These are phyloP conservation scores for Penicillium corylophilum DNA, from an alignment of 2,329 filamentous ascomycete genomes.

Conservation along the genomic window DNA sequence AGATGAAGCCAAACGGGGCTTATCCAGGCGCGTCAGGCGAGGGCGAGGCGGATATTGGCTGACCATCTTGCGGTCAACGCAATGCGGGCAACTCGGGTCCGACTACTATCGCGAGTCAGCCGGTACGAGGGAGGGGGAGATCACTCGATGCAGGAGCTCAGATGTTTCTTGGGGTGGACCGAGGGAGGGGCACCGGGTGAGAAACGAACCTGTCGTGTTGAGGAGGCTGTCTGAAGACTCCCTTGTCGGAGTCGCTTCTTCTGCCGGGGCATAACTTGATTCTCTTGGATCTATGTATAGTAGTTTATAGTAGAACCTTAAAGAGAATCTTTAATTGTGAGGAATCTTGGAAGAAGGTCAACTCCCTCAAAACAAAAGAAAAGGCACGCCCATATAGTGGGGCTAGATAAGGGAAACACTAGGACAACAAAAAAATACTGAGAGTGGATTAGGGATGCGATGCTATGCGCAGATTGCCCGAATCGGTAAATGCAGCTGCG, in stretches of 20 bases:
- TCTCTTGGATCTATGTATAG: neutral
- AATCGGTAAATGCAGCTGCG: conserved; percentile 14
- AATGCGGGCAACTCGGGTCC: conserved; percentile 9
- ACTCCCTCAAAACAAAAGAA: neutral
- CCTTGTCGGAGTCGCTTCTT: conserved; percentile 7
- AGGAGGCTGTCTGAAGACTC: neutral
- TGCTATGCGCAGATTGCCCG: conserved; percentile 2
- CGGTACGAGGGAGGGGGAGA: neutral
- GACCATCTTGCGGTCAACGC: conserved; percentile 14
- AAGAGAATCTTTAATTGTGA: no score
- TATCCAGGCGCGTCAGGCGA: conserved; percentile 18
- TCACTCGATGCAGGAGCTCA: conserved; percentile 1
- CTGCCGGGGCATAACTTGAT: neutral
- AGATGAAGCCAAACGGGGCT: conserved; percentile 3
- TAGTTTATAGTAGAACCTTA: neutral
- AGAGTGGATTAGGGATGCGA: neutral
- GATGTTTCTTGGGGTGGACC: neutral
- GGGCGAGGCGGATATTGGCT: conserved; percentile 12
- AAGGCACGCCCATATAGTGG: neutral
- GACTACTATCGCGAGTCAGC: conserved; percentile 5
- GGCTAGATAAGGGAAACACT: neutral
- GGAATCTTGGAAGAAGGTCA: no score
- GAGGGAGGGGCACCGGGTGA: neutral
- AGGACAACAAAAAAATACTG: neutral
- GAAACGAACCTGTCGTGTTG: conserved; percentile 9